A percentile compares a stretch with the other conserved stretches of the same genome.
These are phyloP conservation scores for Gaeumannomyces sp. DNA, from an alignment of 2,329 filamentous ascomycete species.

Conservation along the genomic window DNA sequence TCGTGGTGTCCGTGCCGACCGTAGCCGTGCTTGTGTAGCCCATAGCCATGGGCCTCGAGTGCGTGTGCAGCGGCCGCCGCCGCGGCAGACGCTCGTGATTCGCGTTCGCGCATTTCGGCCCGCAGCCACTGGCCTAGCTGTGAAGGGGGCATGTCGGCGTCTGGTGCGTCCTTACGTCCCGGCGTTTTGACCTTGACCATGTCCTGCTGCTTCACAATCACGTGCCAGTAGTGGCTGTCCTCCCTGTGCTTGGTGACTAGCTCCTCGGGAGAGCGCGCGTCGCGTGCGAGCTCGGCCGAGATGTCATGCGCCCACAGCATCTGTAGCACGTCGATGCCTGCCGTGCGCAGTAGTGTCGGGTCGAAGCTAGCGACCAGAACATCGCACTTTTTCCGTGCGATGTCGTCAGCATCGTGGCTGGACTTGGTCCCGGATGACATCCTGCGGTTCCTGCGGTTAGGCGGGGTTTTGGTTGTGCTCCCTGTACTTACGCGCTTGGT, in stretches of 20 bases:
- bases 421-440: background rate
- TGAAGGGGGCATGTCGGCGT: slow-evolving; percentile 66
- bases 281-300: slow-evolving; percentile 79
- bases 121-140: slow-evolving; percentile 78
- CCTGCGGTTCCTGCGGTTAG: too few species aligned
- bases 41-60: background rate
- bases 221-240: slow-evolving; percentile 76
- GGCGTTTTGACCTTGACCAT: slow-evolving; percentile 75
- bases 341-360: slow-evolving; percentile 63
- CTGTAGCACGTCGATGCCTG: slow-evolving; percentile 70
- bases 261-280: slow-evolving; percentile 74
- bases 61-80: too few species aligned
- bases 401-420: background rate
- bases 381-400: slow-evolving; percentile 56
- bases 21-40: too few species aligned
- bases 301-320: slow-evolving; percentile 78
- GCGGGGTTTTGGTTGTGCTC: too few species aligned
- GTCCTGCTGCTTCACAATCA: slow-evolving; percentile 77
- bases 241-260: slow-evolving; percentile 70
- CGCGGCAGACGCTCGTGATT: slow-evolving; percentile 14
- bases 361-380: slow-evolving; percentile 88
- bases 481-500: slow-evolving; percentile 51
- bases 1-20: too few species aligned
- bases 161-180: slow-evolving; percentile 65
- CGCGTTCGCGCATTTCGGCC: slow-evolving; percentile 66